These are phyloP conservation scores for Tricholoma sp. DNA, from an alignment of 768 basidiomycete genomes.

Conservation along the genomic window DNA sequence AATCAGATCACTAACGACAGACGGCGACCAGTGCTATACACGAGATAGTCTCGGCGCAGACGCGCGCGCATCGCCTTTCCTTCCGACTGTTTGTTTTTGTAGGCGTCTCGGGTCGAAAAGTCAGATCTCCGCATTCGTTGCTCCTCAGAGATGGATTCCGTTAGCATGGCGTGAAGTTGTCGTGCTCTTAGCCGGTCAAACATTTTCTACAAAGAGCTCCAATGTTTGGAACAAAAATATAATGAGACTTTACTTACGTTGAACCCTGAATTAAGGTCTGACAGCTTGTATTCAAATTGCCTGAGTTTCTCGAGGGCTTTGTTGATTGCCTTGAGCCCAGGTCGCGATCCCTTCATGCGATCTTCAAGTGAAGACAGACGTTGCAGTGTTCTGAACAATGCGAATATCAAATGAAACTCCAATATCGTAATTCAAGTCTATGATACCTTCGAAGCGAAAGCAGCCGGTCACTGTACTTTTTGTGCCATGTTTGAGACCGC, in stretches of 20 bases:
- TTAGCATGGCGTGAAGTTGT: conserved; percentile 27
- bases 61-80: conserved; percentile 28
- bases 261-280: conserved; percentile 32
- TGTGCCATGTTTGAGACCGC: conserved; percentile 27
- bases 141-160: conserved; percentile 25
- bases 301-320: conserved; percentile 26
- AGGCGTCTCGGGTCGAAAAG: conserved; percentile 23
- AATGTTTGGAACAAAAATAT: not conserved
- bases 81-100: conserved; percentile 28
- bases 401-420: not conserved
- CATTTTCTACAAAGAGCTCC: conserved; percentile 5
- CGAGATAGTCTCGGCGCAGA: conserved; percentile 25
- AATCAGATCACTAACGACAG: conserved; percentile 6
- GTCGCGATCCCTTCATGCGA: not conserved
- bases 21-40: conserved; percentile 11
- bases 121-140: conserved; percentile 20
- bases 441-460: conserved; percentile 31
- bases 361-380: not conserved
- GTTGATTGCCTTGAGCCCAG: conserved; percentile 2
- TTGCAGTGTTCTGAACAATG: not conserved
- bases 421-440: not conserved
- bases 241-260: conserved; percentile 19
- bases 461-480: conserved; percentile 27
- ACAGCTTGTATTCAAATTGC: conserved; percentile 35
- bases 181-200: conserved; percentile 31